Percentiles rank a stretch among this genome's conserved stretches.
Evolutionary conservation across 129 eudicot species (phyloP).

Genomic region (Tagetes erecta): DNA sequence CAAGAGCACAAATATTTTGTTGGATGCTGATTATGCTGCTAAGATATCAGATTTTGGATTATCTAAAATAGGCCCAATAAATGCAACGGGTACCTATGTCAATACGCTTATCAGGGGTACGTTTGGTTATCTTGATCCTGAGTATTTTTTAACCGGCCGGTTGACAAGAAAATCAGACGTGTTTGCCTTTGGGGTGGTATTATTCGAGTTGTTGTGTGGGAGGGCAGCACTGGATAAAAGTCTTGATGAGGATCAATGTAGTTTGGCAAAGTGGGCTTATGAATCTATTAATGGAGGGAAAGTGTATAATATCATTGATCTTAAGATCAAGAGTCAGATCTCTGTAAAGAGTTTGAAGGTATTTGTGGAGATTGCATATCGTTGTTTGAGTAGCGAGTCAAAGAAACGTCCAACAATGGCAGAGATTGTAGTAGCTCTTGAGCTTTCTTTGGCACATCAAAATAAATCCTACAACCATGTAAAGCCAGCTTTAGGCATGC

Average conservation of each 20-base stretch:
- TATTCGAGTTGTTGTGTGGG: not conserved
- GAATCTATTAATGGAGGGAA: not conserved
- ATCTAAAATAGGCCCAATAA: no score
- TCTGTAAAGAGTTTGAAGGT: not conserved
- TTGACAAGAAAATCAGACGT: slow-evolving; percentile 3
- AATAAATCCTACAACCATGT: not conserved
- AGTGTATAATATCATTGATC: not conserved
- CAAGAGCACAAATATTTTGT: no score
- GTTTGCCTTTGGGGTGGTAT: not conserved
- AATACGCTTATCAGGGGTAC: not conserved
- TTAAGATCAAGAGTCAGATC: not conserved
- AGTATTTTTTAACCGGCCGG: not conserved
- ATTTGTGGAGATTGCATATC: not conserved
- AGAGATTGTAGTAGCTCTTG: not conserved
- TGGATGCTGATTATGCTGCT: no score
- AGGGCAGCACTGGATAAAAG: not conserved
- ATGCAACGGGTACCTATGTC: not conserved
- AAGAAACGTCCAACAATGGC: not conserved
- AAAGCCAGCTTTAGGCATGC: not conserved
- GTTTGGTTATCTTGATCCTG: not conserved
- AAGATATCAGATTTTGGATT: no score
- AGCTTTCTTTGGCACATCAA: not conserved
- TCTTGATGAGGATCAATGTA: not conserved
- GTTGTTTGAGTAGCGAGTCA: not conserved
- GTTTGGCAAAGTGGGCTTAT: not conserved